Evolutionary conservation across 768 basidiomycete species (phyloP), one percentile per base, ranked within the genome.

Genomic region (Cystofilobasidium bisporidii): DNA sequence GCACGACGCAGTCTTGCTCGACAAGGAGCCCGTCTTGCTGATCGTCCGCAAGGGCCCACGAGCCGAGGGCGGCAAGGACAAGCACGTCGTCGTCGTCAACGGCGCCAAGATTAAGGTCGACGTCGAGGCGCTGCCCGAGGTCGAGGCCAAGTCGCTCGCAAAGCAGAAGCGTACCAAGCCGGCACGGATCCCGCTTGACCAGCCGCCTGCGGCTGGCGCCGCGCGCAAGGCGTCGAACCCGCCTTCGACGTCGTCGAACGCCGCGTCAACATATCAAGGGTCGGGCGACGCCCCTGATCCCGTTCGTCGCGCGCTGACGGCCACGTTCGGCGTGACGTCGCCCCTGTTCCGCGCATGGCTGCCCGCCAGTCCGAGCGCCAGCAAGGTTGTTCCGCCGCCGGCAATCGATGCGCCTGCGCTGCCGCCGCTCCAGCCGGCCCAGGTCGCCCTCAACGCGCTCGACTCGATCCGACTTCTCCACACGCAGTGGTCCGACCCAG

Each of bases 131-230:
- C 80, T 99, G 24, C 82, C 86, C 0, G 91, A 94, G 64, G 80
- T 82, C 30, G 93, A 98, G 76, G 84, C 93, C 72, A 91, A 93
- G 80, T 77, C 82, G 6, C 80, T 96, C 50, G 81, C 83, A 73
- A 88, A 86, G 77, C 84, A 85, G 80, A 97, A 93, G 77, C 84
- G 94, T 12, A 81, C 91, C 59, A 90, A 90, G 76, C 89, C 91
- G 5, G 79, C 80, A 3, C 84, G 94, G 40, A 86, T 93, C 61
- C 93, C 96, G 3, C 81, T 99, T 24, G 96, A 99, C 76, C 92
- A 93, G 72, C 93, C 92, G 17, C 69, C 76, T 3, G 89, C 91
- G 3, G 78, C 88, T 63, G 81, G 85, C 36, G 87, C 87, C 84
- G 83, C 71, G 41, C 59, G 28, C 71, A 70, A n/a, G 82, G 81